phyloP scores from a whole-genome alignment of 257 asterid species.

The Solanum bulbocastanum region DNA sequence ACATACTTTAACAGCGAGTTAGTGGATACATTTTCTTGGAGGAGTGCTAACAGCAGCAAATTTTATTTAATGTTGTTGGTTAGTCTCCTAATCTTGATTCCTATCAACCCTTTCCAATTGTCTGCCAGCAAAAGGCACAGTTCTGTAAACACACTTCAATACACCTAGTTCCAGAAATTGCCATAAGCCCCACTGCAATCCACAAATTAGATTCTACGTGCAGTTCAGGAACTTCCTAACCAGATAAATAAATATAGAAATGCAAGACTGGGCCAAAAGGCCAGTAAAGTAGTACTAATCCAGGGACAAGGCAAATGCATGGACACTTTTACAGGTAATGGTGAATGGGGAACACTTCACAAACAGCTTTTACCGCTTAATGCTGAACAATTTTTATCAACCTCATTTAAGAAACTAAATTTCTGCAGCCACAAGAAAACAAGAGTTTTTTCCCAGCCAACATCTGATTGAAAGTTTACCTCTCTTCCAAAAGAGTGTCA shows the following conservation, averaged over 20 bases:
- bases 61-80: background rate
- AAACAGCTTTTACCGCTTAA: background rate
- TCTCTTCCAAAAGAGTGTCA: slow-evolving; percentile 94
- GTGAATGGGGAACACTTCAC: background rate
- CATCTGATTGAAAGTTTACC: slow-evolving; percentile 31
- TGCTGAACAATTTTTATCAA: background rate
- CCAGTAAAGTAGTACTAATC: background rate
- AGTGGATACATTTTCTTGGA: background rate
- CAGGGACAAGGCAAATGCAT: background rate
- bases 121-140: background rate
- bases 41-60: background rate
- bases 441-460: background rate
- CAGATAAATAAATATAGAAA: background rate
- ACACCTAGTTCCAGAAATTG: background rate
- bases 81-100: background rate
- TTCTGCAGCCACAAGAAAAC: background rate
- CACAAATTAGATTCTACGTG: background rate
- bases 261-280: background rate
- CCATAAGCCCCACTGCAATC: background rate
- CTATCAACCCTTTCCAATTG: background rate
- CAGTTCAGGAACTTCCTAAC: background rate
- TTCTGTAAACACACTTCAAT: background rate
- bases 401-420: background rate
- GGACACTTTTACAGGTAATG: background rate
- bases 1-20: background rate